A percentile compares a stretch with the other conserved stretches of the same genome.
Evolutionary conservation across 2,329 filamentous ascomycete species (phyloP).

Genomic region (Stenocarpella maydis): DNA sequence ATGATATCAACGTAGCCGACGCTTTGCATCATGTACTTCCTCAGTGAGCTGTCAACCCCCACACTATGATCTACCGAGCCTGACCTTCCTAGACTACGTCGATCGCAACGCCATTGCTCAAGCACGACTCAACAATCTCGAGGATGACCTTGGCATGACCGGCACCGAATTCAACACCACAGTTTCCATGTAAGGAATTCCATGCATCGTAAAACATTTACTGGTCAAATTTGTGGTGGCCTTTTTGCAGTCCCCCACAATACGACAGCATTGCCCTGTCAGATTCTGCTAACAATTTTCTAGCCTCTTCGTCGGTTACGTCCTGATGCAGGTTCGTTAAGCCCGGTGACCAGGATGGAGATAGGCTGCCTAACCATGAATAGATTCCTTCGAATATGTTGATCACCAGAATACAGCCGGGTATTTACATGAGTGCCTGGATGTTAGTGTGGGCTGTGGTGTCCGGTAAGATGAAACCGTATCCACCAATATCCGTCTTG

Average conservation of each 20-base stretch:
- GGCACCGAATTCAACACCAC: slow-evolving; percentile 28
- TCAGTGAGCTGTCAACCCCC: not conserved
- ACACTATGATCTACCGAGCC: not conserved
- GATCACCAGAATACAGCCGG: slow-evolving; percentile 48
- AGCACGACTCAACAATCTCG: slow-evolving; percentile 12
- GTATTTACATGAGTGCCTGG: slow-evolving; percentile 43
- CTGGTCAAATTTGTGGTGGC: not conserved
- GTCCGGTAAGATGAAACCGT: not conserved
- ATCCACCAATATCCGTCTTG: not conserved
- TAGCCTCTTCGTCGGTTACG: slow-evolving; percentile 45
- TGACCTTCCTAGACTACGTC: slow-evolving; percentile 2
- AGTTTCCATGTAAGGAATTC: slow-evolving; percentile 1
- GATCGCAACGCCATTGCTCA: slow-evolving; percentile 16
- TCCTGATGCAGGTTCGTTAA: slow-evolving; percentile 48
- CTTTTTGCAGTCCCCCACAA: not conserved
- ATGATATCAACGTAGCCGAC: not conserved
- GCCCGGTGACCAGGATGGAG: rapidly evolving
- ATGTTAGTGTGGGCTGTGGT: slow-evolving; percentile 51
- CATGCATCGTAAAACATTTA: not conserved
- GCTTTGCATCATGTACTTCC: slow-evolving; percentile 24
- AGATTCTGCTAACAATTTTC: not conserved
- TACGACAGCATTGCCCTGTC: rapidly evolving
- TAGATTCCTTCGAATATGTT: slow-evolving; percentile 55
- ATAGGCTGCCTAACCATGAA: not conserved
- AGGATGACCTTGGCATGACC: slow-evolving; percentile 15